Percentiles rank a stretch among this genome's conserved stretches.
phyloP scores from a whole-genome alignment of 1,139 yeast genomes.

The Suhomyces anneliseae region DNA sequence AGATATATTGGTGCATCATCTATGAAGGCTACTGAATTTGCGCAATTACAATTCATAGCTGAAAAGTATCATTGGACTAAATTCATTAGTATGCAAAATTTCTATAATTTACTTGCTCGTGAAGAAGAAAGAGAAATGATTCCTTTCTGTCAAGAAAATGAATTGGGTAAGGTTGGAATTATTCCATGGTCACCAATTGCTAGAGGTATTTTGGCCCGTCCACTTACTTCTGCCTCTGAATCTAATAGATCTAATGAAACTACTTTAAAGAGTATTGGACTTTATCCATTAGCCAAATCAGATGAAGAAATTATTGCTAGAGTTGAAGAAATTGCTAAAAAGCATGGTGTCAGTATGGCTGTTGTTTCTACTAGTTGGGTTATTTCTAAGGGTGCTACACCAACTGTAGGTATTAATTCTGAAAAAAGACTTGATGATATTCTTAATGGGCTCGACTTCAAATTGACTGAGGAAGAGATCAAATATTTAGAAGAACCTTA shows the following conservation, averaged over 20 bases:
- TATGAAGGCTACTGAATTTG: slow-evolving; percentile 20
- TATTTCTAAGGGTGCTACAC: slow-evolving; percentile 47
- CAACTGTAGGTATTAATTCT: slow-evolving; percentile 56
- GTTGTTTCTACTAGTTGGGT: slow-evolving; percentile 56
- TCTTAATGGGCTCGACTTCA: slow-evolving; percentile 40
- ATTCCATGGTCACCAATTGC: slow-evolving; percentile 56
- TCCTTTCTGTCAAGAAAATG: slow-evolving; percentile 46
- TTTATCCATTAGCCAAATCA: slow-evolving; percentile 12
- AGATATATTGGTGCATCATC: slow-evolving; percentile 22
- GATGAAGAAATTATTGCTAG: slow-evolving; percentile 47
- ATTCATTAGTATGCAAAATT: slow-evolving; percentile 60
- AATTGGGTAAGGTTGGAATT: slow-evolving; percentile 43
- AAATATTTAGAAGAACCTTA: slow-evolving; percentile 53
- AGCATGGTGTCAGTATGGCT: slow-evolving; percentile 50
- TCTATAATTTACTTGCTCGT: slow-evolving; percentile 53
- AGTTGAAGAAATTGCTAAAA: slow-evolving; percentile 53
- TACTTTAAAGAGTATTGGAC: slow-evolving; percentile 10
- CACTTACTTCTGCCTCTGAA: slow-evolving; percentile 22
- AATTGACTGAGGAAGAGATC: slow-evolving; percentile 46
- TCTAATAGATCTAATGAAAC: slow-evolving; percentile 20
- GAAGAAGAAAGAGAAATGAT: slow-evolving; percentile 64
- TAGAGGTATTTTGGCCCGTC: slow-evolving; percentile 47
- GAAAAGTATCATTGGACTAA: slow-evolving; percentile 31
- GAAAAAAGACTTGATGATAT: slow-evolving; percentile 55
- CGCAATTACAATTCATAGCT: slow-evolving; percentile 19